Conservation (phyloP, 306 rosid species). For the Ormosia semicastrata region DNA sequence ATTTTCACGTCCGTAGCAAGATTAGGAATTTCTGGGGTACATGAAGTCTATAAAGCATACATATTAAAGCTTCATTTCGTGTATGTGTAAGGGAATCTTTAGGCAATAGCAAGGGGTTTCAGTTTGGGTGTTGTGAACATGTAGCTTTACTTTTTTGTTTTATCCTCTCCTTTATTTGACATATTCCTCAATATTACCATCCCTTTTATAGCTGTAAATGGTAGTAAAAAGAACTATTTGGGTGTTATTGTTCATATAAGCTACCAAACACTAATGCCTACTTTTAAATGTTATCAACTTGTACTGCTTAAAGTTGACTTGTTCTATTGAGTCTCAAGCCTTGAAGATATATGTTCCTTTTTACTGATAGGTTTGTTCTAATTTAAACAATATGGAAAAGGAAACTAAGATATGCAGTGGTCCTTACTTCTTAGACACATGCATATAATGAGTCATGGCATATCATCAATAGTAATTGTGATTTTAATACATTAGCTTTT, state of each 20-base stretch:
- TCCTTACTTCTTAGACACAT: not conserved
- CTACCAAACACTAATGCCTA: not conserved
- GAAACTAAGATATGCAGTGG: too few relatives aligned
- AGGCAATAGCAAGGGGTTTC: too few relatives aligned
- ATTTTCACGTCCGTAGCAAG: too few relatives aligned
- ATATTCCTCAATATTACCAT: too few relatives aligned
- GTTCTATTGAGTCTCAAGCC: not conserved
- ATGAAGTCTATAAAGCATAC: too few relatives aligned
- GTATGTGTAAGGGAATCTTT: too few relatives aligned
- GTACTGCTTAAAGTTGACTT: too few relatives aligned
- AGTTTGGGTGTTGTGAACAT: too few relatives aligned
- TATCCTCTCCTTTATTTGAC: too few relatives aligned
- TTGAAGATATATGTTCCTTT: not conserved
- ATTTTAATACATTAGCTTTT: not conserved
- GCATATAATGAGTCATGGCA: not conserved
- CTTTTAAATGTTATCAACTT: not conserved
- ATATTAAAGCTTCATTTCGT: too few relatives aligned
- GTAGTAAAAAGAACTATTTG: not conserved
- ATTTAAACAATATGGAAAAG: not conserved
- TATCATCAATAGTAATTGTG: not conserved
- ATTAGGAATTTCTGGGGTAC: too few relatives aligned
- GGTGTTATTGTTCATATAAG: not conserved
- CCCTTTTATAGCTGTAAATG: not conserved
- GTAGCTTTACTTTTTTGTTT: too few relatives aligned
- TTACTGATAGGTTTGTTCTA: not conserved